Conservation (phyloP, 768 basidiomycete species). For the Mycena latifolia region DNA sequence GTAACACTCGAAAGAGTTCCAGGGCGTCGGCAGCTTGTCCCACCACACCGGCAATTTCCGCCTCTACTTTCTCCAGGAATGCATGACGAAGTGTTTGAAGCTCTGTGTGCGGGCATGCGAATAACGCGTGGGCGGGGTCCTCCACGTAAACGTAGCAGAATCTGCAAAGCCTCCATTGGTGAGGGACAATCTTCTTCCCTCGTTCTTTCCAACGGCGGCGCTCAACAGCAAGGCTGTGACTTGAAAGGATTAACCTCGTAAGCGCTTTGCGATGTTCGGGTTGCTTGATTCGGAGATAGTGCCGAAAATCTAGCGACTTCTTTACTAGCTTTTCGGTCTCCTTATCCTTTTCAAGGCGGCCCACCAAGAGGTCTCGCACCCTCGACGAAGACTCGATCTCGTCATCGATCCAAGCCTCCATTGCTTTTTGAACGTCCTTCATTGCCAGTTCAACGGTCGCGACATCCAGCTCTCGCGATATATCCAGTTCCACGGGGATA, state of each 20-base stretch:
- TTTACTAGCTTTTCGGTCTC: background rate
- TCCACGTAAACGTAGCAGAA: conserved; percentile 7
- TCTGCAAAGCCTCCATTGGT: no score
- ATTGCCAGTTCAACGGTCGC: background rate
- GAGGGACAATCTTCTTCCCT: conserved; percentile 7
- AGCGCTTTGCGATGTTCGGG: conserved; percentile 10
- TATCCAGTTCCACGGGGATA: background rate
- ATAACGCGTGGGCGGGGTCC: background rate
- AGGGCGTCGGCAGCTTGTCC: background rate
- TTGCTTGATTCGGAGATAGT: conserved; percentile 15
- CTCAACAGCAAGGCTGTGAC: conserved; percentile 10
- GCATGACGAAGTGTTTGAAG: background rate
- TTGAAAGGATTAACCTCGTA: background rate
- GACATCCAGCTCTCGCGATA: background rate
- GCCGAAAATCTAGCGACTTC: conserved; percentile 10
- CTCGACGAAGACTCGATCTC: conserved; percentile 1
- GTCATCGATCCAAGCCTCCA: conserved; percentile 5
- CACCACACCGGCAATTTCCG: background rate
- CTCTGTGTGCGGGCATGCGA: background rate
- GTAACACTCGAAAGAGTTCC: background rate
- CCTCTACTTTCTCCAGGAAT: background rate
- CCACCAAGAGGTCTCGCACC: conserved; percentile 2
- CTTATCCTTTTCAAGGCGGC: background rate
- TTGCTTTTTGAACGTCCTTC: background rate
- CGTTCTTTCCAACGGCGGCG: conserved; percentile 24